Base-by-base conservation (phyloP, 257 asterid species). In the Salvia hispanica region DNA sequence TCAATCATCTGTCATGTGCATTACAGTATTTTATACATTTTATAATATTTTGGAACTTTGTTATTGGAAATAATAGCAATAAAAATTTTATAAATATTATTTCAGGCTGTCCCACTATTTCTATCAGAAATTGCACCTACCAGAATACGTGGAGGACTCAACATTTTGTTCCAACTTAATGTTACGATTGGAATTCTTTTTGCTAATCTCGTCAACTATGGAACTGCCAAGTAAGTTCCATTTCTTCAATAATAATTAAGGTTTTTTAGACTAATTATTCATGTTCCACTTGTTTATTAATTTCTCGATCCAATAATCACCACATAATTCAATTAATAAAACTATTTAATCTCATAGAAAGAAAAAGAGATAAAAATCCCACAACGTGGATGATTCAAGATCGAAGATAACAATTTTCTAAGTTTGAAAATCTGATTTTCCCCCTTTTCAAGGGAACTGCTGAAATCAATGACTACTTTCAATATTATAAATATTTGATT, bases 81-180 rank as follows among this genome's bases (percentile, higher is more conserved):
- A 16, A 58, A 58, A 31, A 10, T 21, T 51, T 43, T 34, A 31
- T 67, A 57, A 34, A 59, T 12, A 3, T 69, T 82, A 3, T 69
- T 82, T 33, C 84, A 90, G 98, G 98, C 97, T 0, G 96, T 92
- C 14, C 98, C 97, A 3, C 39, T 92, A 43, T 92, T 87, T 74
- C 80, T 92, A 56, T 92, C 98, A 37, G 97, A 92, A 74, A 92
- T 92, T 1, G 98, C 97, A 64, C 97, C 98, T 5, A 90, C 98
- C 58, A 90, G 91, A 73, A 88, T 92, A 37, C 96, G 97, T 53
- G 97, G 98, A 73, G 98, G 86, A 3, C 98, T 92, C 46, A 92
- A 92, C 81, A 92, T 92, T 59, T 76, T 92, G 4, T 90, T 92
- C 79, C 98, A 92, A 65, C 97, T 92, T 46, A 90, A 88, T 37